Base-by-base conservation (phyloP, 495 filamentous ascomycete species). In the Penicillium crystallinum region DNA sequence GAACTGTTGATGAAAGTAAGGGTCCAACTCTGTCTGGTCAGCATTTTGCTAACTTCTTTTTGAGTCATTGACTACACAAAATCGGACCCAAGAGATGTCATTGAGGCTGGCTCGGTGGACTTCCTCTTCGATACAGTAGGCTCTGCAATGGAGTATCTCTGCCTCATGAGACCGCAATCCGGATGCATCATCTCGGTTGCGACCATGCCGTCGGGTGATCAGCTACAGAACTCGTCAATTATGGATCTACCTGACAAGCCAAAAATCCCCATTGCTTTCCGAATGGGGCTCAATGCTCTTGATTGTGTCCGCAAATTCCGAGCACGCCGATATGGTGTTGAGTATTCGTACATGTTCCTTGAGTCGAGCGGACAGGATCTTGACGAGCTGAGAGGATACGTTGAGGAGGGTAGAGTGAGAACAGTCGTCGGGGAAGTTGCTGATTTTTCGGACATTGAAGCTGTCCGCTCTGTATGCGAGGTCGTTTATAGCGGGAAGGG, bases 101-200 rank as follows among this genome's bases (percentile, higher is more conserved):
- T 81, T 1, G 66, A 65, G 1, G 58, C 66, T 10, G 70, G 70
- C 12, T 73, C 60, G 7, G 72, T 81, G 15, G 79, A 83, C 57
- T 71, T 79, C 54, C 65, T 81, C 35, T 74, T 75, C 41, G 80
- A 81, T 56, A 80, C 79, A 30, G 58, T 71, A 54, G 68, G 59
- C 27, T 22, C 49, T 54, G 36, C 57, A 17, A 49, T 66, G 40
- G 50, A 60, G 23, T 63, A 53, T 12, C 64, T 80, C 29, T 54
- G 66, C n/a, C 59, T 78, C 1, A 54, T 66, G 52, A 68, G 71
- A 22, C 66, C 56, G 34, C 59, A 71, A 12, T 70, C 62, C 0
- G 72, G 76, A 3, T 56, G 65, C 21, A 61, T 75, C 19, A 58
- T 74, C 18, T 70, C 65, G 15, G 74, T 81, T 46, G 56, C 65